Evolutionary conservation across 2,329 filamentous ascomycete species (phyloP).

Genomic region (Colletotrichum trifolii): DNA sequence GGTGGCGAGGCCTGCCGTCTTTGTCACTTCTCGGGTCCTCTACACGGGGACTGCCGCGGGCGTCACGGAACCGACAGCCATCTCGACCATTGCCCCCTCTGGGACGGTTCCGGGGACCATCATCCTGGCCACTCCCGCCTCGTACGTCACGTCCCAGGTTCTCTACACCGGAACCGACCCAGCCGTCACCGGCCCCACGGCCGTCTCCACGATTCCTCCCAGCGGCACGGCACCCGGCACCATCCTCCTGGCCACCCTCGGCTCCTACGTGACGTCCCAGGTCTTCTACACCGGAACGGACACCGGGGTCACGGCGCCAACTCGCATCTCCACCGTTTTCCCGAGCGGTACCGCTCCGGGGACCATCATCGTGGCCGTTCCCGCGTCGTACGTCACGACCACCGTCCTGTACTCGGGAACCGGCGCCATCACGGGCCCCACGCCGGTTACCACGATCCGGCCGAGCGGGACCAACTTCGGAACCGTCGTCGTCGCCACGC

Average conservation of each 20-base stretch:
- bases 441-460: conserved; percentile 21
- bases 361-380: conserved; percentile 20
- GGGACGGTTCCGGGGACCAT: conserved; percentile 19
- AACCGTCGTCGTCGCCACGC: conserved; percentile 21
- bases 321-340: conserved; percentile 9
- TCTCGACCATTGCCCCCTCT: conserved; percentile 18
- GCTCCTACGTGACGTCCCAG: conserved; percentile 23
- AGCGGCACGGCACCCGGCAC: conserved; percentile 28
- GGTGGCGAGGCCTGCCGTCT: conserved; percentile 9
- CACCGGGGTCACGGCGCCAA: conserved; percentile 3
- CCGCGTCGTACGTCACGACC: conserved; percentile 19
- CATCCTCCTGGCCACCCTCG: conserved; percentile 17
- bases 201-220: conserved; percentile 23
- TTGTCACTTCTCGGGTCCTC: conserved; percentile 17
- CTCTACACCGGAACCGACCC: conserved; percentile 26
- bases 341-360: conserved; percentile 14
- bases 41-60: conserved; percentile 1
- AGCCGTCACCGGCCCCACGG: conserved; percentile 18
- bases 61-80: background rate
- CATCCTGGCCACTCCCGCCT: conserved; percentile 23
- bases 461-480: conserved; percentile 25
- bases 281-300: conserved; percentile 7
- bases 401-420: conserved; percentile 9
- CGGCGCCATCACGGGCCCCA: conserved; percentile 3
- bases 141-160: conserved; percentile 25